Evolutionary conservation across 2,329 filamentous ascomycete genomes (phyloP), one percentile per base, ranked within the genome.

Genomic region (Leptoxyphium fumago): DNA sequence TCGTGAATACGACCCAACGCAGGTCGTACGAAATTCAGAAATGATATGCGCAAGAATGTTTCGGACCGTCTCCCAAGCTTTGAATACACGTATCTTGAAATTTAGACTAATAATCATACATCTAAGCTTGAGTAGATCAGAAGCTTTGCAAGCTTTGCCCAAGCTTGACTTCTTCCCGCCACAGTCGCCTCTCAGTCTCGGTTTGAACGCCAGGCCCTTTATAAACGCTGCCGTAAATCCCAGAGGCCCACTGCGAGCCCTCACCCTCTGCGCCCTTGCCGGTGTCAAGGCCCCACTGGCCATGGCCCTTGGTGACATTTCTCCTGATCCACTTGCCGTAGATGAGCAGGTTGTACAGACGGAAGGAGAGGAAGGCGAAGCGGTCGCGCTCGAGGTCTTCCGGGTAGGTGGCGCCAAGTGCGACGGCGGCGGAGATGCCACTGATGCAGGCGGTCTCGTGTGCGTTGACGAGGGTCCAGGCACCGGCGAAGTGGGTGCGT

Each of bases 371-470:
- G 44, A 80, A 67, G 0, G 77, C 73, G 53, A 78, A 81, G 43
- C 64, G 66, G 47, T 80, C 77, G n/a, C 74, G 60, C 60, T 80
- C 77, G 1, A 81, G 55, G 51, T 80, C 77, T 47, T 72, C 73
- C 1, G 67, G 65, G 52, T 84, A 84, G 1, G 69, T 65, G 0
- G 80, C 81, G 0, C 81, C 82, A 0, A 84, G 64, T 40, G 76
- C 73, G 43, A 82, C 81, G 0, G 80, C 82, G 2, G 80, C 81
- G 3, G 79, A 77, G 40, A 84, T 82, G 0, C 81, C 80, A 44
- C 73, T 77, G 41, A 85, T 78, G 45, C 78, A 78, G 1, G 81
- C 82, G 9, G 82, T 68, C 54, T 85, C 81, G 52, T 85, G 77
- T 52, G 77, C 77, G 49, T 80, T 80, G 46, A 83, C 74, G 45